Conservation (phyloP, 2,329 filamentous ascomycete genomes). For the Nemania sp. region DNA sequence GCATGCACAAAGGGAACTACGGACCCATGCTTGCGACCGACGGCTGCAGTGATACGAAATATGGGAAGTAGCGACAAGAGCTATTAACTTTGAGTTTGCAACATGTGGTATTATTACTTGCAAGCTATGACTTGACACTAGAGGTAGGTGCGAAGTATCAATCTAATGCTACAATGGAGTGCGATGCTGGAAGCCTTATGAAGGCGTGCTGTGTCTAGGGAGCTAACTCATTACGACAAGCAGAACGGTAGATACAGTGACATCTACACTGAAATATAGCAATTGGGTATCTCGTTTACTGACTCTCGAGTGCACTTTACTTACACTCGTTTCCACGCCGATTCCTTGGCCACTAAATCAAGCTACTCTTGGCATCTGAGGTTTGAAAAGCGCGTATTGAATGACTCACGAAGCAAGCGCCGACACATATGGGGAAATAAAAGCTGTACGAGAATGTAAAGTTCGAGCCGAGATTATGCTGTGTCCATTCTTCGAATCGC, state of each 20-base stretch:
- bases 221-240: background rate
- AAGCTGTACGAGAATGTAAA: no score
- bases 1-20: conserved; percentile 19
- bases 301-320: background rate
- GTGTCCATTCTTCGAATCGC: no score
- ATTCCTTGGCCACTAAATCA: background rate
- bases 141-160: background rate
- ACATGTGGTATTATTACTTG: background rate
- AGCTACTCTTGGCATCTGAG: background rate
- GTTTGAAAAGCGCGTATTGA: background rate
- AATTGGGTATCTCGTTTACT: conserved; percentile 31
- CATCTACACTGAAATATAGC: no score
- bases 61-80: conserved; percentile 4
- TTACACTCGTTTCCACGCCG: background rate
- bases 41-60: conserved; percentile 6
- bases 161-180: background rate
- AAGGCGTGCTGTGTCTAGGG: background rate
- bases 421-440: no score
- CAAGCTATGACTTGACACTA: background rate
- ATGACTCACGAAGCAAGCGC: background rate
- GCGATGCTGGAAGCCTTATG: no score
- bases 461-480: no score
- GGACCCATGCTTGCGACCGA: background rate
- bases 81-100: background rate
- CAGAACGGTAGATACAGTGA: no score